Evolutionary conservation across 2,329 filamentous ascomycete genomes (phyloP), one percentile per base, ranked within the genome.

Genomic region (Apiospora phragmitis): DNA sequence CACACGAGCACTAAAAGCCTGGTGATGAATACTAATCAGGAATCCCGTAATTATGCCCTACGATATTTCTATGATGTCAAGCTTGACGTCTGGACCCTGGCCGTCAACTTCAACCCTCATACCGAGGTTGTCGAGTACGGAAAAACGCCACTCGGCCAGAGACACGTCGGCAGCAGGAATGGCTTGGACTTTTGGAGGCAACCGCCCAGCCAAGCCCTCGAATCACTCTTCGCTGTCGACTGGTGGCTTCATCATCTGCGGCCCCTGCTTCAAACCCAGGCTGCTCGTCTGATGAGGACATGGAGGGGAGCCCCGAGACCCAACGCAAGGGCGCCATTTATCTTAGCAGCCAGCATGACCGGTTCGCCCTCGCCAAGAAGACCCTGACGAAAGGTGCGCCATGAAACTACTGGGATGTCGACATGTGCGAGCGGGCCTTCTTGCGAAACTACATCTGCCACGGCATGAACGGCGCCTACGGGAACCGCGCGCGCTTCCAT

Each of bases 91-190:
- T 32, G 51, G 29, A 21, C 29, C 29, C 1, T 59, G 16, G 6
- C 0, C 2, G 1, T 59, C 4, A 16, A 59, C 29, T 35, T 5
- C 7, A 6, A 59, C 1, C 7, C 2, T 1, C 6, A 18, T 0
- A 14, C 14, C 1, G 51, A 59, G 6, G 7, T 35, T 29, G 1
- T 3, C 7, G 29, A 35, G 7, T 59, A 11, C 12, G 51, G 16
- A 21, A 2, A 35, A 3, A 35, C 1, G 1, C 0, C 9, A 0
- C 0, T 16, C 16, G 16, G 16, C 6, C 7, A 4, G 16, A 7
- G 18, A 1, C 0, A 0, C 1, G 4, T 3, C 7, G 51, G 29
- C 5, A 29, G 29, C 3, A 21, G 7, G 8, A 5, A 21, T 3
- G 16, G 29, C 21, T 2, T 59, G 6, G 18, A n/a, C 38, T 7